Base-by-base conservation (phyloP, 192 early-diverging fungal genomes). In the Haplosporangium gracile region DNA sequence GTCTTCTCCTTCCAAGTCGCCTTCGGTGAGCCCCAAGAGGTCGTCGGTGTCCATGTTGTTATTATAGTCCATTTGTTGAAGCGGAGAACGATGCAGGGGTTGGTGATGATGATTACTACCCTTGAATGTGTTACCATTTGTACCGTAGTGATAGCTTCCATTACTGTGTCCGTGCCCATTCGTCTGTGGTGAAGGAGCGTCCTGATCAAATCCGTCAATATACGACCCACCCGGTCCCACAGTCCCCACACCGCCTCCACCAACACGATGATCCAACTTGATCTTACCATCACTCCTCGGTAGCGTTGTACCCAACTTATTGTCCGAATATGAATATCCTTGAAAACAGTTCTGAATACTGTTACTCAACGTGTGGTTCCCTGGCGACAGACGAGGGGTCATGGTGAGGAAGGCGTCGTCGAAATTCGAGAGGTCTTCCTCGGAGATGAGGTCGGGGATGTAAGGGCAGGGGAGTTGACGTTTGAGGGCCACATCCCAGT, bases 401-500 rank as follows among this genome's bases (percentile, higher is more conserved):
- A 94, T 92, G 10, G 75, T 85, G 43, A 91, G 72, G 75, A 94
- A 94, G 1, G 89, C 75, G 22, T 90, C 81, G 69, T 94, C 93
- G 79, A 94, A 93, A 34, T 94, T 90, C 42, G 88, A 81, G 29
- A 94, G 74, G 57, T 94, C 93, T 39, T 85, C 85, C 34, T 90
- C 90, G 11, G 90, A 91, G 22, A 78, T 42, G 34, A 96, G 87
- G 40, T 89, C 89, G 34, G 97, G 97, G 16, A 92, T 86, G 70
- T 93, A 97, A 1, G 94, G 93, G 15, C 96, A 93, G 5, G 88
- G 57, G 22, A 94, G 83, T 60, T 90, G 82, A 39, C 92, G 88
- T 22, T 94, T 72, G 43, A 93, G 83, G 39, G 96, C 92, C 34
- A 92, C 89, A 26, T 95, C 92, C 96, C 96, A 98, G 78, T 95